Evolutionary conservation across 2,329 filamentous ascomycete species (phyloP).

Genomic region (Falciphora oryzae): DNA sequence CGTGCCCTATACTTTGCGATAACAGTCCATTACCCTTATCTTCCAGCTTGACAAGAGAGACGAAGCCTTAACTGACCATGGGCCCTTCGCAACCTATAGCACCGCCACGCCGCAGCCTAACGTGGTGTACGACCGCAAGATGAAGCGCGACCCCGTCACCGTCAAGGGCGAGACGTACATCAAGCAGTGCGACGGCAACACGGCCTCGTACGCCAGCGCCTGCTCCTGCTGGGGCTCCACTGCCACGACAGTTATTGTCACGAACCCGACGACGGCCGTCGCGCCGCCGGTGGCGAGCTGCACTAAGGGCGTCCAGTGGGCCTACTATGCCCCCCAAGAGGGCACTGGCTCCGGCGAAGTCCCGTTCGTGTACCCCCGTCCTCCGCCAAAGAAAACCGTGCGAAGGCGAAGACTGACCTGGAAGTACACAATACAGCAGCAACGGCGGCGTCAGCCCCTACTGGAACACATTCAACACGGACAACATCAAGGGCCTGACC

Average conservation of each 20-base stretch:
- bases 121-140: background rate
- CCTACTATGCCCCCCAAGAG: background rate
- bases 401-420: no score
- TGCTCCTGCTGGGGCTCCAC: conserved; percentile 7
- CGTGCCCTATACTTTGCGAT: no score
- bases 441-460: background rate
- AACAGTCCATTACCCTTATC: no score
- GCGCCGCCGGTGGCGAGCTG: background rate
- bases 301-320: conserved; percentile 6
- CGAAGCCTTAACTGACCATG: no score
- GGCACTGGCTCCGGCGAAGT: background rate
- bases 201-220: background rate
- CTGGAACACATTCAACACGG: background rate
- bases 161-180: background rate
- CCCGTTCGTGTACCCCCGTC: background rate
- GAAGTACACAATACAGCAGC: background rate
- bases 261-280: background rate
- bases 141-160: conserved; percentile 7
- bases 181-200: background rate
- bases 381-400: no score
- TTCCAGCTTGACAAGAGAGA: no score
- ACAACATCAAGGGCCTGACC: conserved; percentile 1
- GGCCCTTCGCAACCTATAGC: background rate
- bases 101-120: background rate
- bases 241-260: background rate